Percentiles rank a stretch among this genome's conserved stretches.
Conservation (phyloP, 2,329 filamentous ascomycete species). For the Colletotrichum australisinense region DNA sequence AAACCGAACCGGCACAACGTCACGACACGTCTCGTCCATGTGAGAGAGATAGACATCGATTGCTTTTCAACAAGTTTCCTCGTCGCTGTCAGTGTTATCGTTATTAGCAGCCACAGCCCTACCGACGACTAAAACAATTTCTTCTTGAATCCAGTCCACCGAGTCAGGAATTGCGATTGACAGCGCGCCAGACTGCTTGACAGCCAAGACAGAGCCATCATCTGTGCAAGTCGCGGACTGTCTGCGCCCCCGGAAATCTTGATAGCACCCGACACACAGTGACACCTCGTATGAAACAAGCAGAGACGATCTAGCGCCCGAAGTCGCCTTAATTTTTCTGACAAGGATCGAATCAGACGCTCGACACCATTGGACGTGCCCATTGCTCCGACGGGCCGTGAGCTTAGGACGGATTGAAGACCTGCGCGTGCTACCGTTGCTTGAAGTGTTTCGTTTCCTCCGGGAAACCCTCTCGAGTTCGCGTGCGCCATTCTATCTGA, state of each 20-base stretch:
- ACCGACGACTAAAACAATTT: background rate
- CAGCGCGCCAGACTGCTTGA: slow-evolving; percentile 7
- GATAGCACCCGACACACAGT: slow-evolving; percentile 31
- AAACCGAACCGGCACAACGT: background rate
- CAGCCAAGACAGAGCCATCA: slow-evolving; percentile 25
- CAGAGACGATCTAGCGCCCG: slow-evolving; percentile 29
- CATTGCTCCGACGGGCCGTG: slow-evolving; percentile 22
- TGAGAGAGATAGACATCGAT: background rate
- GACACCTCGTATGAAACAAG: slow-evolving; percentile 33
- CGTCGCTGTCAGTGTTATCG: background rate
- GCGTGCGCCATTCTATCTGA: slow-evolving; percentile 11
- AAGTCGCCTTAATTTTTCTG: slow-evolving; percentile 27
- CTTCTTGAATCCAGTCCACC: background rate
- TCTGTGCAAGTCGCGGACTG: slow-evolving; percentile 31
- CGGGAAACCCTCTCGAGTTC: slow-evolving; percentile 14
- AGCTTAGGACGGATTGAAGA: slow-evolving; percentile 11
- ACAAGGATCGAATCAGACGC: slow-evolving; percentile 25
- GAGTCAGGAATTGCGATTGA: background rate
- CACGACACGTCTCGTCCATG: background rate
- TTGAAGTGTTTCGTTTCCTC: slow-evolving; percentile 35
- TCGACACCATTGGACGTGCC: slow-evolving; percentile 13
- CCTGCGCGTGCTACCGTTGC: slow-evolving; percentile 25
- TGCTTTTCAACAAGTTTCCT: background rate
- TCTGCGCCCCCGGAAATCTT: slow-evolving; percentile 24
- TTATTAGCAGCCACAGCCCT: background rate